Evolutionary conservation across 495 filamentous ascomycete genomes (phyloP).

Genomic region (Rhypophila decipiens): DNA sequence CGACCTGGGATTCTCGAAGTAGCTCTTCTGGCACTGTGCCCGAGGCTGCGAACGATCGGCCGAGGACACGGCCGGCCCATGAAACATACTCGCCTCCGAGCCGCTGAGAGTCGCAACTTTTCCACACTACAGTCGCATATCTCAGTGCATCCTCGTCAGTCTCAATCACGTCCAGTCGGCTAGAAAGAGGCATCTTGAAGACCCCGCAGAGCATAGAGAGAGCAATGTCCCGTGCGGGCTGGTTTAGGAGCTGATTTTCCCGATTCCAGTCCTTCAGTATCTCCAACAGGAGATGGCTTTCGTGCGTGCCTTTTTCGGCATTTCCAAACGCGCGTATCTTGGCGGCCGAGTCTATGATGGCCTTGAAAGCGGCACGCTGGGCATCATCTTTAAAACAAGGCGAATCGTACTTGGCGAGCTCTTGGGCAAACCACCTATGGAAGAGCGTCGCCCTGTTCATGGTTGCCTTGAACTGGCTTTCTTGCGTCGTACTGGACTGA

Average conservation of each 20-base stretch:
- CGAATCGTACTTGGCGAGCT: constrained; percentile 51
- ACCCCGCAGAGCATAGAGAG: constrained; percentile 66
- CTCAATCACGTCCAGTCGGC: constrained; percentile 54
- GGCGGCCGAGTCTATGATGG: constrained; percentile 57
- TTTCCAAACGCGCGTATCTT: constrained; percentile 52
- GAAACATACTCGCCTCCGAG: constrained; percentile 63
- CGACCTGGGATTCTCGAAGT: constrained; percentile 50
- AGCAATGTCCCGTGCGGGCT: constrained; percentile 60
- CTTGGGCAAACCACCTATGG: constrained; percentile 62
- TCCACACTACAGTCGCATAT: constrained; percentile 62
- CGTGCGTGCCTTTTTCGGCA: constrained; percentile 52
- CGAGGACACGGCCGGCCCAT: constrained; percentile 81
- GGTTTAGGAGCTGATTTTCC: constrained; percentile 56
- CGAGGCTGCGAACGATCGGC: constrained; percentile 73
- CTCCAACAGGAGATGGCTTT: constrained; percentile 66
- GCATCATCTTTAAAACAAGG: constrained; percentile 37
- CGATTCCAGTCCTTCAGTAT: constrained; percentile 66
- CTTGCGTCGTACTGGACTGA: constrained; percentile 65
- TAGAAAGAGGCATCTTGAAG: constrained; percentile 54
- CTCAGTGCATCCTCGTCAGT: constrained; percentile 53
- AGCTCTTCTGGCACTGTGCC: constrained; percentile 56
- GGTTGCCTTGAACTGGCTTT: constrained; percentile 65
- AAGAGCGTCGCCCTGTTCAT: constrained; percentile 61
- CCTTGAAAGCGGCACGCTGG: constrained; percentile 52
- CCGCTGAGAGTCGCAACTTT: constrained; percentile 56